Conservation (phyloP, 1,284 basidiomycete genomes). For the Tylopilus sp. region DNA sequence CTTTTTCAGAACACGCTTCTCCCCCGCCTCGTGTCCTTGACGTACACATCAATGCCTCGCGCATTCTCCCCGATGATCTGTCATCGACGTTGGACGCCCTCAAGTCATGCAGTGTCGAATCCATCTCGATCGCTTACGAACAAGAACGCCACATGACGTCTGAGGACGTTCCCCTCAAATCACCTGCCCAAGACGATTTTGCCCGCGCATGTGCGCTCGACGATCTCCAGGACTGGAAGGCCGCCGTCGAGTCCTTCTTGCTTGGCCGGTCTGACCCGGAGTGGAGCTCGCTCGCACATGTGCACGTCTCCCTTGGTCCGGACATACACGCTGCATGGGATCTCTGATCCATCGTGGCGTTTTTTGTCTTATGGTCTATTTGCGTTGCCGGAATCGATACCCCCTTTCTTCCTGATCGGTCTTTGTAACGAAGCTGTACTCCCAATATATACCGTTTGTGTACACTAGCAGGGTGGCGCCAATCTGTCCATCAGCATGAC, state of each 20-base stretch:
- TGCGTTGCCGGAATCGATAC: slow-evolving; percentile 5
- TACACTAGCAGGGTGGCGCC: background rate
- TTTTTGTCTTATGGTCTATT: background rate
- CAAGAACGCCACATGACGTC: background rate
- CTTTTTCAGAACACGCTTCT: background rate
- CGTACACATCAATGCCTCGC: slow-evolving; percentile 31
- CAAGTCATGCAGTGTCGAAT: slow-evolving; percentile 16
- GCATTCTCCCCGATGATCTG: slow-evolving; percentile 25
- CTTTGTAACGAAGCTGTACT: slow-evolving; percentile 13
- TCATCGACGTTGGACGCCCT: slow-evolving; percentile 22
- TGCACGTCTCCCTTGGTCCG: slow-evolving; percentile 16
- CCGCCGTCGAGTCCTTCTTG: slow-evolving; percentile 24
- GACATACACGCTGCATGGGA: slow-evolving; percentile 25
- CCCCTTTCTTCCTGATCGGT: slow-evolving; percentile 5
- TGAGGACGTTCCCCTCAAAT: slow-evolving; percentile 1
- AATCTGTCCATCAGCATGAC: slow-evolving; percentile 1
- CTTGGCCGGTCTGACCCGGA: slow-evolving; percentile 9
- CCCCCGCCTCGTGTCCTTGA: slow-evolving; percentile 16
- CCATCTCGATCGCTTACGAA: slow-evolving; percentile 27
- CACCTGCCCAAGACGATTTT: slow-evolving; percentile 23
- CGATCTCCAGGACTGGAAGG: slow-evolving; percentile 30
- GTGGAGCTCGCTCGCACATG: slow-evolving; percentile 18
- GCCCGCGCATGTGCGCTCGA: slow-evolving; percentile 33
- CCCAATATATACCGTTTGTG: background rate
- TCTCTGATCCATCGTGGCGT: slow-evolving; percentile 13